phyloP scores from a whole-genome alignment of 2,329 filamentous ascomycete species.

The Malbranchea zuffiana region DNA sequence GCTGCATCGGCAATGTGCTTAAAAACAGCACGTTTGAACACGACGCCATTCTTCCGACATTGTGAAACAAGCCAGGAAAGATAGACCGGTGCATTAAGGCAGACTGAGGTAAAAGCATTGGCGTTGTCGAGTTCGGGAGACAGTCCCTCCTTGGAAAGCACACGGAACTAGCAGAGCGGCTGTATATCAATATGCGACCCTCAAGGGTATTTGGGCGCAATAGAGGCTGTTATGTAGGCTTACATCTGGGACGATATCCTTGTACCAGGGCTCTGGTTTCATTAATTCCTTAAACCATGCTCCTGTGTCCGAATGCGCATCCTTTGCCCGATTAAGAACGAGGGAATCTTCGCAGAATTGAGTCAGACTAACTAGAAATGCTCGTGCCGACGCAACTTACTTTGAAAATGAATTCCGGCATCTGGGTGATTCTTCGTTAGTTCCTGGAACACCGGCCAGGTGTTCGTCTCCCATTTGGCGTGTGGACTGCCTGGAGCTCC shows the following conservation, averaged over 20 bases:
- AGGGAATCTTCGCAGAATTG: constrained; percentile 23
- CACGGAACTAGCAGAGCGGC: constrained; percentile 42
- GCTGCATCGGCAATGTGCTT: constrained; percentile 64
- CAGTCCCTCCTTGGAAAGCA: constrained; percentile 48
- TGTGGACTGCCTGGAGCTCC: constrained; percentile 30
- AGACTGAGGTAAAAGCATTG: constrained; percentile 69
- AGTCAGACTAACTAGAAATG: not conserved
- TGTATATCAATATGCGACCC: not conserved
- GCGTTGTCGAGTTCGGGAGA: constrained; percentile 58
- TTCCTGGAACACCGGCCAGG: constrained; percentile 52
- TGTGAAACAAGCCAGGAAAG: constrained; percentile 75
- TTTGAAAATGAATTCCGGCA: constrained; percentile 70
- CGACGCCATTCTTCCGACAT: constrained; percentile 62
- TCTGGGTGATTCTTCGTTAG: constrained; percentile 57
- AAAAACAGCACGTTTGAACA: constrained; percentile 52
- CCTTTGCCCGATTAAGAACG: constrained; percentile 53
- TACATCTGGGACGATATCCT: constrained; percentile 57
- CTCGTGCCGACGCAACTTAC: constrained; percentile 26
- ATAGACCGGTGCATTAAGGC: constrained; percentile 84
- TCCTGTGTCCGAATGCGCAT: constrained; percentile 43
- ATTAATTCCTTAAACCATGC: constrained; percentile 58
- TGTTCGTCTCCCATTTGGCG: constrained; percentile 49
- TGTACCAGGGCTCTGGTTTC: constrained; percentile 61
- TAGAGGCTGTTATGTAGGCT: no score
- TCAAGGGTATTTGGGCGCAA: not conserved